phyloP scores from a whole-genome alignment of 345 rosid genomes.

The Populus nigra region DNA sequence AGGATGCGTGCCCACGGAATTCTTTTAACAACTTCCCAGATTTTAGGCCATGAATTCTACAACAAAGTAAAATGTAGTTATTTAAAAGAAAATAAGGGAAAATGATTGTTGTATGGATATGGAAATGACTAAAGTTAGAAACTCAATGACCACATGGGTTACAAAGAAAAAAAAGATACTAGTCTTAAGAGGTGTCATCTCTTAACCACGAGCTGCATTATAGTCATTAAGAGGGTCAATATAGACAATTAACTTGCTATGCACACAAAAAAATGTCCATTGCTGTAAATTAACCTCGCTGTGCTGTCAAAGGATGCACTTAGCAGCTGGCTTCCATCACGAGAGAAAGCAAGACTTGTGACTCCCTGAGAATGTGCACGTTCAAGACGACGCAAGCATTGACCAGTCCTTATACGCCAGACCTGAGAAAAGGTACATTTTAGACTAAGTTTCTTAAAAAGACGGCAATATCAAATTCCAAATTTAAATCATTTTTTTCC shows the following conservation, averaged over 20 bases:
- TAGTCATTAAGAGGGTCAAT: neutral
- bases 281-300: conserved; percentile 55
- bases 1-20: conserved; percentile 85
- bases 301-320: conserved; percentile 93
- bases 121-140: neutral
- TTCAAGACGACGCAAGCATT: conserved; percentile 88
- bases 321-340: conserved; percentile 93
- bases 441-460: neutral
- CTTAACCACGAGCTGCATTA: neutral
- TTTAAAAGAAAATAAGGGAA: neutral
- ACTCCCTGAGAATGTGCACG: conserved; percentile 95
- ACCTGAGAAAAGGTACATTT: conserved; percentile 47
- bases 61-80: conserved; percentile 11
- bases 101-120: neutral
- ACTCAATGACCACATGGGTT: neutral
- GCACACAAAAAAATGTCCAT: conserved; percentile 3
- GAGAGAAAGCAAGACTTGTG: conserved; percentile 86
- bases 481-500: neutral
- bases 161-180: neutral
- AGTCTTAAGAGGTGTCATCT: neutral
- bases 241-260: neutral
- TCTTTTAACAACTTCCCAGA: conserved; percentile 96
- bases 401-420: conserved; percentile 94
- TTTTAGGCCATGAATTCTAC: conserved; percentile 92
- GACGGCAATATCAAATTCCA: neutral